Conservation (phyloP, 805 yeast species). For the Pichia nakasei region DNA sequence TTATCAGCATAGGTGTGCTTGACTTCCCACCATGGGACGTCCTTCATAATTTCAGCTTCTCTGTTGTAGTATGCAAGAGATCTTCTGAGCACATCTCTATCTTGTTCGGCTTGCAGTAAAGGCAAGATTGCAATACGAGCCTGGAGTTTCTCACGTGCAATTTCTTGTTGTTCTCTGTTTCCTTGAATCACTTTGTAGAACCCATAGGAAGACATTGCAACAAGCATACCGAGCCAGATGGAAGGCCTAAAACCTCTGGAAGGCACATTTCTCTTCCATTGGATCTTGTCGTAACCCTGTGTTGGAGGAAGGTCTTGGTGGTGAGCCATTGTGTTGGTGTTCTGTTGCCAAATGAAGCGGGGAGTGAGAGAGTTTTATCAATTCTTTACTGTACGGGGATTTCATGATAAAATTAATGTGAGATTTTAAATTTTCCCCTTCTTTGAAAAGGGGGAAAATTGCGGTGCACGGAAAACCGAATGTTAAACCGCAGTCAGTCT, state of each 20-base stretch:
- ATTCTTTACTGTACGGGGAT: no score
- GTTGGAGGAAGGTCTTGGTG: slow-evolving; percentile 79
- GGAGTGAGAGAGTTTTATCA: neutral
- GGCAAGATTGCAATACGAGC: slow-evolving; percentile 67
- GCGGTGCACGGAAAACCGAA: no score
- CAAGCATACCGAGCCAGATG: slow-evolving; percentile 56
- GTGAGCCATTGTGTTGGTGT: slow-evolving; percentile 18
- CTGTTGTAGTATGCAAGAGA: slow-evolving; percentile 54
- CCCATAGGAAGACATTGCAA: slow-evolving; percentile 61
- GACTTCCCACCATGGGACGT: slow-evolving; percentile 55
- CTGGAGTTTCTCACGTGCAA: slow-evolving; percentile 70
- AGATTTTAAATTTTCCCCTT: no score
- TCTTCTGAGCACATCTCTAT: slow-evolving; percentile 69
- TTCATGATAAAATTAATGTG: no score
- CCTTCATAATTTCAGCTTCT: slow-evolving; percentile 60
- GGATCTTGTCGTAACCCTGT: slow-evolving; percentile 79
- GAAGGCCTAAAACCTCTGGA: slow-evolving; percentile 77
- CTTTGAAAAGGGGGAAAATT: no score
- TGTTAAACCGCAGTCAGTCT: no score
- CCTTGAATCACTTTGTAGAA: slow-evolving; percentile 59
- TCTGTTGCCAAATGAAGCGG: no score
- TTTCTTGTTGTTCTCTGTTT: slow-evolving; percentile 67
- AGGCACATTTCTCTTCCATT: slow-evolving; percentile 84
- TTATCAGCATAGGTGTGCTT: slow-evolving; percentile 31
- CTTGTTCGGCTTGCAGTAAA: slow-evolving; percentile 71